A percentile compares a stretch with the other conserved stretches of the same genome.
These are phyloP conservation scores for Backusella tarrabulga DNA, from an alignment of 192 early-diverging fungal species.

Conservation along the genomic window DNA sequence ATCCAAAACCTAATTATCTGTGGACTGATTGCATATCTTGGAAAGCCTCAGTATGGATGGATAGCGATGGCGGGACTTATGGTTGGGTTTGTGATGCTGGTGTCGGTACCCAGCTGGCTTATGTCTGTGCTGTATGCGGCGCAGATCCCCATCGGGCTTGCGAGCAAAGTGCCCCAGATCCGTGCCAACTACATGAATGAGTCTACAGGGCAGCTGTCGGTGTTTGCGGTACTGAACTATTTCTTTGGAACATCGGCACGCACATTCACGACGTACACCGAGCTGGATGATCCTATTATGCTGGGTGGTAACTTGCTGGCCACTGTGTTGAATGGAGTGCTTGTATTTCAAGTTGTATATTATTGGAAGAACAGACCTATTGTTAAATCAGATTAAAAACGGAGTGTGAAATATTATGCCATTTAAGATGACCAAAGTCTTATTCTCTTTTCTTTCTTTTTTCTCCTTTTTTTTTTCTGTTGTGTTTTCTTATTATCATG, in stretches of 20 bases:
- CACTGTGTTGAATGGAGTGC: slow-evolving; percentile 70
- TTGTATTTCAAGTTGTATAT: slow-evolving; percentile 76
- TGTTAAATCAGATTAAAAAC: slow-evolving; percentile 11
- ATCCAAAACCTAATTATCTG: slow-evolving; percentile 82
- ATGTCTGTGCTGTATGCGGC: slow-evolving; percentile 12
- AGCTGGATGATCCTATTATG: slow-evolving; percentile 82
- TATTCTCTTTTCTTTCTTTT: neutral
- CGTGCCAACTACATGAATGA: slow-evolving; percentile 75
- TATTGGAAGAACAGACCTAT: neutral
- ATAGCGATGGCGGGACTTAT: slow-evolving; percentile 35
- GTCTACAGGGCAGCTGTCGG: slow-evolving; percentile 88
- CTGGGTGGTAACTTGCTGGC: slow-evolving; percentile 70
- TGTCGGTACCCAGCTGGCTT: neutral
- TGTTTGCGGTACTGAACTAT: slow-evolving; percentile 87
- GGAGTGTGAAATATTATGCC: neutral
- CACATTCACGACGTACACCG: slow-evolving; percentile 88
- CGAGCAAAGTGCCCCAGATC: slow-evolving; percentile 90
- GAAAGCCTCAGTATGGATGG: slow-evolving; percentile 31
- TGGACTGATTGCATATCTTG: slow-evolving; percentile 61
- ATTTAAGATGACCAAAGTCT: neutral
- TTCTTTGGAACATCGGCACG: slow-evolving; percentile 84
- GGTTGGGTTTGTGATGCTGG: slow-evolving; percentile 24
- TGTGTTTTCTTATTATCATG: neutral
- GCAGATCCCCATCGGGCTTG: slow-evolving; percentile 77
- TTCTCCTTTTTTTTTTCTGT: neutral